Base-by-base conservation (phyloP, 2,329 filamentous ascomycete genomes). In the Chrysosphaeria jannelii region DNA sequence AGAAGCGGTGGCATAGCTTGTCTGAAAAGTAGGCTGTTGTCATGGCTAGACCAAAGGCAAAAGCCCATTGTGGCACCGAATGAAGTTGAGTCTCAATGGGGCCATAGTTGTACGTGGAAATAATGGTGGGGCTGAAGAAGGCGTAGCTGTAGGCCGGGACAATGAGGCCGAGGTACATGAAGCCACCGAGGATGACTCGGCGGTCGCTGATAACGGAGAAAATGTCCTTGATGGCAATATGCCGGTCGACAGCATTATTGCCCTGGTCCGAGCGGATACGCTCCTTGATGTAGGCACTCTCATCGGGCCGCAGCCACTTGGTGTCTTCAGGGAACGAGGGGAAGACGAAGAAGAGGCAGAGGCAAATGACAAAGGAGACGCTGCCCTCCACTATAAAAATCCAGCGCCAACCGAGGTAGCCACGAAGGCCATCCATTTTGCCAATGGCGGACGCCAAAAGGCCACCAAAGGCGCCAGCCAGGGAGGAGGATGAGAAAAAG, bases 401-500 rank as follows among this genome's bases (percentile, higher is more conserved):
- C 68, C 69, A 79, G 25, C 71, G 50, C 74, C 74, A 85, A 7
- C 68, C 72, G 2, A 42, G 34, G 35, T 79, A 85, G 12, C 60
- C 62, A 6, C 50, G 44, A 8, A 71, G 31, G 3, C 58, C 57
- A 31, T 76, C 58, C 72, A 90, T 41, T 36, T 85, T 74, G n/a
- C 74, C 74, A 30, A 91, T 88, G 0, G 68, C 79, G 2, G 64
- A 68, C 1, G 79, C 79, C 4, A 91, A 53, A 1, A 91, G 54
- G 3, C 78, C 78, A 20, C 75, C 78, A 35, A 90, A 91, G 0
- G 76, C 72, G 15, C 72, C 72, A 1, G 72, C 72, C 4, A 81
- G 48, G 0, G 67, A 71, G 1, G 72, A 79, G 14, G 57, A 74
- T 36, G 60, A 66, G 51, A 93, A 93, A 53, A 93, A 93, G 50